Conservation (phyloP, 2,329 filamentous ascomycete species). For the Sarocladiaceae sp. region DNA sequence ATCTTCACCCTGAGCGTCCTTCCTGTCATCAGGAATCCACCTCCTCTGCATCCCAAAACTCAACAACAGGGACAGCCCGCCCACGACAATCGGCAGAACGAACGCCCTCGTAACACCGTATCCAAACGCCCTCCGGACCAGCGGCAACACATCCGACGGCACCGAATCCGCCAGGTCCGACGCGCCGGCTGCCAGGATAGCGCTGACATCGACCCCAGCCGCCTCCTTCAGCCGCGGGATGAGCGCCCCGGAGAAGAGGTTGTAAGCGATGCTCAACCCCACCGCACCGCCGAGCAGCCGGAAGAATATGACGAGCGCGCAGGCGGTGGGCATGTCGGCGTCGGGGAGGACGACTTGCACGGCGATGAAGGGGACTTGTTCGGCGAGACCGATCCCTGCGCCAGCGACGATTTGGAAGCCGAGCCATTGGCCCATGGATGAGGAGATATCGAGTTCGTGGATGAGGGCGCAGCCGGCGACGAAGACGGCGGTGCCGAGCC, state of each 20-base stretch:
- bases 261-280: constrained; percentile 1
- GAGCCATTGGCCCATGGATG: constrained; percentile 39
- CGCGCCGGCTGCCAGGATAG: not conserved
- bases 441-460: constrained; percentile 32
- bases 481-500: constrained; percentile 36
- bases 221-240: not conserved
- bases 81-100: not conserved
- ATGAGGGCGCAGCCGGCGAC: constrained; percentile 36
- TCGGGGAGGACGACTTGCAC: constrained; percentile 25
- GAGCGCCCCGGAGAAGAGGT: constrained; percentile 2
- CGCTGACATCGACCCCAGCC: not conserved
- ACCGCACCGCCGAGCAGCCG: constrained; percentile 2
- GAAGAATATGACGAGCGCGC: not conserved
- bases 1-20: not conserved
- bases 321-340: constrained; percentile 3
- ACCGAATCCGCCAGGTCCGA: not conserved
- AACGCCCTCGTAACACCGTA: not conserved
- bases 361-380: constrained; percentile 45
- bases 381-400: constrained; percentile 35
- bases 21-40: not conserved
- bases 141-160: not conserved
- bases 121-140: not conserved
- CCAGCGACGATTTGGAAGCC: constrained; percentile 47
- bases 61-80: not conserved
- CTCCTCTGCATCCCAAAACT: not conserved